Percentiles rank a stretch among this genome's conserved stretches.
Conservation (phyloP, 805 yeast genomes). For the Candida sphagnicola region DNA sequence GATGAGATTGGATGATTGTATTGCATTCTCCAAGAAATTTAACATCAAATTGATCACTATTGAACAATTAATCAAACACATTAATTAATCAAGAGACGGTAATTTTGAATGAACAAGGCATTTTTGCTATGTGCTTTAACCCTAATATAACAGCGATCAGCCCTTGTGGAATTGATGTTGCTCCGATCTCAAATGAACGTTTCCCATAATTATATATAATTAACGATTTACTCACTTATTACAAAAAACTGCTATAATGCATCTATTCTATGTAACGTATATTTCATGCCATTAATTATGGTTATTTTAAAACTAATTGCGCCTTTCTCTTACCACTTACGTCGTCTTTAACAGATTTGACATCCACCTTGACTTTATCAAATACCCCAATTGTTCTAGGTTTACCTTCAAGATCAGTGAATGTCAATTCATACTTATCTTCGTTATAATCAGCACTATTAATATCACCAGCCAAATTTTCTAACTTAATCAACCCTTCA, state of each 20-base stretch:
- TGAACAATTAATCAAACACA: conserved; percentile 55
- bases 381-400: conserved; percentile 62
- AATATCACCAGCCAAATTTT: conserved; percentile 60
- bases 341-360: conserved; percentile 78
- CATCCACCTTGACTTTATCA: conserved; percentile 80
- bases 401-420: conserved; percentile 44
- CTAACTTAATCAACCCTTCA: conserved; percentile 85
- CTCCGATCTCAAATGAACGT: too few relatives aligned
- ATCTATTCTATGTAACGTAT: too few relatives aligned
- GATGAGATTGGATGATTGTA: conserved; percentile 91
- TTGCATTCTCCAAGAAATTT: conserved; percentile 58
- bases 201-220: too few relatives aligned
- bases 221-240: too few relatives aligned
- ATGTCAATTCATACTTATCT: conserved; percentile 64
- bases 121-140: too few relatives aligned
- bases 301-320: conserved; percentile 55
- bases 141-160: too few relatives aligned
- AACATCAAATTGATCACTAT: conserved; percentile 73
- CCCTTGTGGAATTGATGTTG: too few relatives aligned
- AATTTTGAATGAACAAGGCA: too few relatives aligned
- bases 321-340: conserved; percentile 92
- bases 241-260: too few relatives aligned
- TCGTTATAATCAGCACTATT: conserved; percentile 69
- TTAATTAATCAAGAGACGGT: too few relatives aligned
- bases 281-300: too few relatives aligned